Conservation (phyloP, 495 filamentous ascomycete genomes). For the Xylaria telfairii region DNA sequence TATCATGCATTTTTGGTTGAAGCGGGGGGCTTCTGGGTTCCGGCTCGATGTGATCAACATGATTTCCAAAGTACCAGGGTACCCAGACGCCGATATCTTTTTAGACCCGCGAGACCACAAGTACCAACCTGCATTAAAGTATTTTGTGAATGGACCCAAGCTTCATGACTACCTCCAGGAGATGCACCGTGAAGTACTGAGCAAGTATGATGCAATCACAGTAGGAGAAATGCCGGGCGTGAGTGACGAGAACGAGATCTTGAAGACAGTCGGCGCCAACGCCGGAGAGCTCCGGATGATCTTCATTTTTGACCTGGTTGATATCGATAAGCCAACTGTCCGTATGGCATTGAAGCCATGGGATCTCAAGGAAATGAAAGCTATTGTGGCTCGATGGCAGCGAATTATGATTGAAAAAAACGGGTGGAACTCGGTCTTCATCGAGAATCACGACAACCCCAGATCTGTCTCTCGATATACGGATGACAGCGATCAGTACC, state of each 20-base stretch:
- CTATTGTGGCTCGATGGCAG: conserved; percentile 64
- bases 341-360: conserved; percentile 55
- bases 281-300: conserved; percentile 68
- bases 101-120: conserved; percentile 41
- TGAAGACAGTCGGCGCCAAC: conserved; percentile 58
- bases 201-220: conserved; percentile 63
- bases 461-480: conserved; percentile 64
- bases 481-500: conserved; percentile 47
- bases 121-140: conserved; percentile 60
- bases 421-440: conserved; percentile 69
- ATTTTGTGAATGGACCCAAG: conserved; percentile 64
- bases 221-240: conserved; percentile 70
- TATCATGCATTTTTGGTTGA: conserved; percentile 48
- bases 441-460: conserved; percentile 68
- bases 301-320: conserved; percentile 66
- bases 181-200: conserved; percentile 58
- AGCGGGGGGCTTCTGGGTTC: conserved; percentile 64
- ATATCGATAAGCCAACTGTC: conserved; percentile 52
- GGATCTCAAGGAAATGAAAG: conserved; percentile 60
- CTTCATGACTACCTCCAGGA: conserved; percentile 66
- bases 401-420: conserved; percentile 62
- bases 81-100: conserved; percentile 62
- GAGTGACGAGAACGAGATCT: conserved; percentile 56
- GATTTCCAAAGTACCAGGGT: conserved; percentile 63
- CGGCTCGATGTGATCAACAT: conserved; percentile 72